A percentile compares a stretch with the other conserved stretches of the same genome.
Conservation (phyloP, 345 rosid species). For the Brassica carinata region DNA sequence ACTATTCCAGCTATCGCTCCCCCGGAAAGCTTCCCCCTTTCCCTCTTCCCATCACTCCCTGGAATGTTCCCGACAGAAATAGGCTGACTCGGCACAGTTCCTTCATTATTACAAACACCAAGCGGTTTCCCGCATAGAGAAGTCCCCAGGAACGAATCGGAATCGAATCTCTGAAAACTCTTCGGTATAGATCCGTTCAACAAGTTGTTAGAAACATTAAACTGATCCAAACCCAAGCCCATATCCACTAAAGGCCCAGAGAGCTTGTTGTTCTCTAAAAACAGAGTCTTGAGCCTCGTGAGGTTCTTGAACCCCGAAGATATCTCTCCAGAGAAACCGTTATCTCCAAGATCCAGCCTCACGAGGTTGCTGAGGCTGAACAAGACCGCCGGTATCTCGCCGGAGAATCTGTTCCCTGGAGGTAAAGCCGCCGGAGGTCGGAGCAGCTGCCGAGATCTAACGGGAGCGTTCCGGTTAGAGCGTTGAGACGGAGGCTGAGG, state of each 20-base stretch:
- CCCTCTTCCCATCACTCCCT: conserved; percentile 34
- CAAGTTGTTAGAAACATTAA: conserved; percentile 76
- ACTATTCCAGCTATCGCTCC: conserved; percentile 90
- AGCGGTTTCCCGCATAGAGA: conserved; percentile 86
- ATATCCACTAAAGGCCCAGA: conserved; percentile 61
- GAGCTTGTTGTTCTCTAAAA: conserved; percentile 62
- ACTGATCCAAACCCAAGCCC: conserved; percentile 57
- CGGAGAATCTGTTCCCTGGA: conserved; percentile 81
- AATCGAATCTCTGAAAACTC: conserved; percentile 46
- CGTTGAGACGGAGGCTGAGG: conserved; percentile 83
- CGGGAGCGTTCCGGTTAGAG: conserved; percentile 66
- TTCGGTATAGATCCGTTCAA: conserved; percentile 81
- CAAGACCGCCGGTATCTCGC: conserved; percentile 67
- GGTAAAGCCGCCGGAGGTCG: conserved; percentile 64
- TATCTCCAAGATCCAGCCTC: conserved; percentile 63
- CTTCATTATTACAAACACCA: conserved; percentile 31
- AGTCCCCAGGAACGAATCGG: conserved; percentile 67
- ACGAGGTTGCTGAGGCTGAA: conserved; percentile 60
- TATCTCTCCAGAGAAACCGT: conserved; percentile 69
- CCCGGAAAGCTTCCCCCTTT: conserved; percentile 68
- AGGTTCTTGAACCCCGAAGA: conserved; percentile 59
- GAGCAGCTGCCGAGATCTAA: conserved; percentile 71
- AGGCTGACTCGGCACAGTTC: conserved; percentile 57
- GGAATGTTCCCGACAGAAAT: conserved; percentile 40
- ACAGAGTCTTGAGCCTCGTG: conserved; percentile 74